These are phyloP conservation scores for Starmerella khaoyaiensis DNA, from an alignment of 805 yeast genomes.

Conservation along the genomic window DNA sequence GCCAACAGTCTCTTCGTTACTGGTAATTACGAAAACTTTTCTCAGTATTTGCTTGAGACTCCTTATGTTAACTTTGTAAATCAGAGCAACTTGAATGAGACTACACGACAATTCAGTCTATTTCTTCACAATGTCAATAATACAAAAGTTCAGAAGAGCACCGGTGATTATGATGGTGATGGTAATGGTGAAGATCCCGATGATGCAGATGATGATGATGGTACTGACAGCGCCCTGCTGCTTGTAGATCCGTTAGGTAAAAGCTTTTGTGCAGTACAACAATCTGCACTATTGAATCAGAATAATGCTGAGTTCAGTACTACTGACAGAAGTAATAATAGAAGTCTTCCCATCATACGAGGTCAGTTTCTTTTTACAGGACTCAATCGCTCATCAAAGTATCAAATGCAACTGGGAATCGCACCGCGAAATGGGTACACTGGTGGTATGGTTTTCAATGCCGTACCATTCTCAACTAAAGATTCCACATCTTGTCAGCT, in stretches of 20 bases:
- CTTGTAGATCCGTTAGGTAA: no score
- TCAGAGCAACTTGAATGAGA: constrained; percentile 3
- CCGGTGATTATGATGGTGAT: background rate
- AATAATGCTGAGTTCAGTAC: constrained; percentile 24
- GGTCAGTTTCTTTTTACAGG: constrained; percentile 54
- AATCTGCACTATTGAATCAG: constrained; percentile 35
- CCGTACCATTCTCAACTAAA: constrained; percentile 40
- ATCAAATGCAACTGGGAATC: constrained; percentile 47
- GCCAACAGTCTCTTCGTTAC: constrained; percentile 54
- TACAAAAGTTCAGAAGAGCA: constrained; percentile 19
- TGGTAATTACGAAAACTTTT: constrained; percentile 11
- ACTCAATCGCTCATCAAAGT: constrained; percentile 46
- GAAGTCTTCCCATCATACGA: constrained; percentile 25
- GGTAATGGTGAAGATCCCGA: background rate
- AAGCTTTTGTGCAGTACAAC: constrained; percentile 61
- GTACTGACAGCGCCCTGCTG: constrained; percentile 22
- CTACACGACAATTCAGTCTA: constrained; percentile 12
- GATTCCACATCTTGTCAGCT: constrained; percentile 54
- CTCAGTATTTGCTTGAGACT: constrained; percentile 7
- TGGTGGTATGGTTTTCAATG: constrained; percentile 55
- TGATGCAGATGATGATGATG: background rate
- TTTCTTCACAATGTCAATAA: constrained; percentile 12
- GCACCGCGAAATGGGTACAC: constrained; percentile 12
- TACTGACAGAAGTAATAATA: constrained; percentile 36
- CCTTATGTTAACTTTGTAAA: constrained; percentile 13